Percentiles rank a stretch among this genome's conserved stretches.
phyloP scores from a whole-genome alignment of 2,329 filamentous ascomycete genomes.

The Madurella fahalii region DNA sequence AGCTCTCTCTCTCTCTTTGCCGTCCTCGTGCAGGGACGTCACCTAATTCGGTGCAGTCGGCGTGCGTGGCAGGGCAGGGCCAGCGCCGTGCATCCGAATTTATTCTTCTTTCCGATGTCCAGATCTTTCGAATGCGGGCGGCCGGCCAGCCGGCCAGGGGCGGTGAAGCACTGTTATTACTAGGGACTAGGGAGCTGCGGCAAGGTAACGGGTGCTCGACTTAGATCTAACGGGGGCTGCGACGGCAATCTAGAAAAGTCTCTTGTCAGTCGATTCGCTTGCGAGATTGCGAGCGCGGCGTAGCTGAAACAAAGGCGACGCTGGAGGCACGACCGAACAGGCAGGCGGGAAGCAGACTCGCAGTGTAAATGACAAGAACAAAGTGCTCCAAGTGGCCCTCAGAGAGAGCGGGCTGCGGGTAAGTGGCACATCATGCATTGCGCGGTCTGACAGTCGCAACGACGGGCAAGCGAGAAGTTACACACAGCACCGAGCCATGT shows the following conservation, averaged over 20 bases:
- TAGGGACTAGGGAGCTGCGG: not conserved
- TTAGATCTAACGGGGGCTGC: slow-evolving; percentile 13
- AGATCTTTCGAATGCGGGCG: slow-evolving; percentile 10
- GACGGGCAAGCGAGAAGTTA: not conserved
- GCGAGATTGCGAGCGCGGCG: slow-evolving; percentile 12
- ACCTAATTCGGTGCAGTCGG: slow-evolving; percentile 15
- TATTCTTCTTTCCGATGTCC: slow-evolving; percentile 10
- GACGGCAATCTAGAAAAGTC: slow-evolving; percentile 4
- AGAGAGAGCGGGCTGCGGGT: slow-evolving; percentile 4
- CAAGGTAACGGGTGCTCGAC: not conserved
- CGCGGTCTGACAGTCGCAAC: slow-evolving; percentile 3
- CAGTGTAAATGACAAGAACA: not conserved
- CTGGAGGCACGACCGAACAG: slow-evolving; percentile 13
- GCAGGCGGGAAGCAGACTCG: slow-evolving; percentile 1
- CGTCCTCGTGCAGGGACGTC: slow-evolving; percentile 17
- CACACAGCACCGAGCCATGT: not conserved
- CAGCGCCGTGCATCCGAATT: slow-evolving; percentile 20
- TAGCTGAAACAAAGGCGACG: slow-evolving; percentile 20
- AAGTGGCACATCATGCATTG: slow-evolving; percentile 14
- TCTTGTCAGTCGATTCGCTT: slow-evolving; percentile 18
- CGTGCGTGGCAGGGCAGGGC: slow-evolving; percentile 14
- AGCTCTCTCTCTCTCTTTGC: not conserved
- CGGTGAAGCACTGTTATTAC: slow-evolving; percentile 1
- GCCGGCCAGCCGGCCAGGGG: slow-evolving; percentile 6
- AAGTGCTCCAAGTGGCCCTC: not conserved